Base-by-base conservation (phyloP, 176 grass and related monocot species). In the Oryza officinalis region DNA sequence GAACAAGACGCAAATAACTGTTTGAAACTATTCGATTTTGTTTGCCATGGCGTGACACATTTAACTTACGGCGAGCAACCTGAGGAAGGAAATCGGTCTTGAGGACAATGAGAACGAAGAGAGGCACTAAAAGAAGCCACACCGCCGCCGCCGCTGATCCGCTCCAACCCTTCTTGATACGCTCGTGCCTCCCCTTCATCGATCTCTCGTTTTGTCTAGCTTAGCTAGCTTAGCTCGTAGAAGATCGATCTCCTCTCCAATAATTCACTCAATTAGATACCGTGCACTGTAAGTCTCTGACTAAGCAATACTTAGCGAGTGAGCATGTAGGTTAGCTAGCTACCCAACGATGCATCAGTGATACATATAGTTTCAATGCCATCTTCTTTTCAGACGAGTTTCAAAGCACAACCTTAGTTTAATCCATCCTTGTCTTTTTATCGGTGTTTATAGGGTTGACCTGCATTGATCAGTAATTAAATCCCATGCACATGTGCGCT, bases 41-140 rank as follows among this genome's bases (percentile, higher is more conserved):
- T 41, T 41, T 41, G 49, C 49, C 7, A 54, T 3, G 13, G 59
- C 37, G 37, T 26, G 0, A 54, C 20, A 67, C 5, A 0, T 0
- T 38, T 38, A 38, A 89, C 87, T 81, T 85, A 89, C 87, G 1
- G 1, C 10, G 27, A 13, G 50, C 25, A 49, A 70, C 46, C 38
- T 84, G 82, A 11, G 75, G 76, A 47, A 84, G 61, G 81, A 27
- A 47, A 63, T 67, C 81, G 1, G 69, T 65, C 76, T 89, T 89
- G 22, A 89, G 47, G 4, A 85, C 52, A 17, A 63, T 0, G 50
- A 89, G 18, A 8, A 89, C 15, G 22, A 89, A 38, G 17, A 85
- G 47, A 25, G 87, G 82, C 18, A 41, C 9, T 11, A 89, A 5
- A 43, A 81, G 8, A 67, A 89, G 38, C 38, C 82, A 89, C 50